phyloP scores from a whole-genome alignment of 345 rosid species.

The Anastatica hierochuntica region DNA sequence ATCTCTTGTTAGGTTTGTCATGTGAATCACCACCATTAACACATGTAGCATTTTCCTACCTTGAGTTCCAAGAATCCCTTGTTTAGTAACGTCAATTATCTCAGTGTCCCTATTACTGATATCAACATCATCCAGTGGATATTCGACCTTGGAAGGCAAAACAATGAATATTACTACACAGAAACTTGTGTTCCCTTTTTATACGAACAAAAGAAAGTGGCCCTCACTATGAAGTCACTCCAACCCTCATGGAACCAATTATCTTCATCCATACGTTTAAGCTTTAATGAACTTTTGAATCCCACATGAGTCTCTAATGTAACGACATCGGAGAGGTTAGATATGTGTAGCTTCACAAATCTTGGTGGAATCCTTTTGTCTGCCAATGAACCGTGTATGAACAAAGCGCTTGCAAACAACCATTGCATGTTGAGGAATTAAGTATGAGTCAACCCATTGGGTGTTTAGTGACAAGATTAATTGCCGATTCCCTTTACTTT shows the following conservation, averaged over 20 bases:
- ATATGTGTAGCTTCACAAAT: slow-evolving; percentile 7
- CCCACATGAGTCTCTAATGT: slow-evolving; percentile 21
- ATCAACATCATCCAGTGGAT: slow-evolving; percentile 10
- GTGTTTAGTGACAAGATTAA: too few species aligned
- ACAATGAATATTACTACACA: slow-evolving; percentile 11
- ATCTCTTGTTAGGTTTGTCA: not conserved
- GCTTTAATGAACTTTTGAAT: slow-evolving; percentile 17
- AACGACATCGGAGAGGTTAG: slow-evolving; percentile 13
- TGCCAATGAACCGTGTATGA: too few species aligned
- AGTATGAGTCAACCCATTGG: too few species aligned
- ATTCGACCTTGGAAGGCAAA: slow-evolving; percentile 12
- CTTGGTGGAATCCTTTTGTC: slow-evolving; percentile 21
- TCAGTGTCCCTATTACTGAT: slow-evolving; percentile 23
- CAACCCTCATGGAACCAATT: slow-evolving; percentile 25
- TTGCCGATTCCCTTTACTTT: too few species aligned
- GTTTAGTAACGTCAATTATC: not conserved
- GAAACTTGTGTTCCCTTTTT: slow-evolving; percentile 14
- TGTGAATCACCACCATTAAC: too few species aligned
- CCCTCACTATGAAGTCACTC: slow-evolving; percentile 22
- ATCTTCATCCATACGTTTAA: slow-evolving; percentile 13
- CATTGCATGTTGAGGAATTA: too few species aligned
- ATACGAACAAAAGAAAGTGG: slow-evolving; percentile 15
- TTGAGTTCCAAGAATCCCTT: not conserved
- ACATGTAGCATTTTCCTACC: not conserved
- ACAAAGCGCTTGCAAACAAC: too few species aligned